A percentile compares a stretch with the other conserved stretches of the same genome.
These are phyloP conservation scores for Ramalina peruviana DNA, from an alignment of 495 filamentous ascomycete genomes.

Conservation along the genomic window DNA sequence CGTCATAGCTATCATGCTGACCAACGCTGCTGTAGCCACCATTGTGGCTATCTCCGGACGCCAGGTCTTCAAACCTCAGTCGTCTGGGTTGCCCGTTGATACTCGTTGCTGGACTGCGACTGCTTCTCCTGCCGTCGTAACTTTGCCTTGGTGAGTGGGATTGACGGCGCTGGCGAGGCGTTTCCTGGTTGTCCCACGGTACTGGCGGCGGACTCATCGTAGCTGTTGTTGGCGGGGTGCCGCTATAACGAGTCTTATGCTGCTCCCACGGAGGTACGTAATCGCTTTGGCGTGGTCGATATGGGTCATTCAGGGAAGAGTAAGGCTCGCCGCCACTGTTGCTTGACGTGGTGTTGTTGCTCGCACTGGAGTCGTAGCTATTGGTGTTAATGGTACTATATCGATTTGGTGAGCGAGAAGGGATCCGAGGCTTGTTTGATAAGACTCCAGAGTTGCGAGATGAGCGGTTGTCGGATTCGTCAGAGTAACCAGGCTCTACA, in stretches of 20 bases:
- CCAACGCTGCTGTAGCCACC: neutral
- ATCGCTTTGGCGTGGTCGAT: neutral
- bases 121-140: constrained; percentile 5
- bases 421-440: constrained; percentile 8
- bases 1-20: constrained; percentile 4
- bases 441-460: constrained; percentile 4
- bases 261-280: constrained; percentile 9
- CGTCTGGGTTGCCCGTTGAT: constrained; percentile 16
- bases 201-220: constrained; percentile 6
- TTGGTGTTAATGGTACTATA: neutral
- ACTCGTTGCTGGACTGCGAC: constrained; percentile 15
- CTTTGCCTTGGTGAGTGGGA: constrained; percentile 9
- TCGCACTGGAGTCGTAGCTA: constrained; percentile 10
- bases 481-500: neutral
- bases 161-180: neutral
- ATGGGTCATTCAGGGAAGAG: neutral
- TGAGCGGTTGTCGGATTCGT: neutral
- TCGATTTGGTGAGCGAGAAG: constrained; percentile 8
- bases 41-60: constrained; percentile 1
- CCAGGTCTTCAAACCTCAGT: constrained; percentile 15
- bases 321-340: constrained; percentile 7
- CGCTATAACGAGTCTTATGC: constrained; percentile 9
- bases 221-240: constrained; percentile 1
- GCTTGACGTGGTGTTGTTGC: constrained; percentile 9
- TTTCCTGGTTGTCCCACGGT: constrained; percentile 9